A percentile compares a stretch with the other conserved stretches of the same genome.
Evolutionary conservation across 2,329 filamentous ascomycete genomes (phyloP).

Genomic region (Phialophora tarda): DNA sequence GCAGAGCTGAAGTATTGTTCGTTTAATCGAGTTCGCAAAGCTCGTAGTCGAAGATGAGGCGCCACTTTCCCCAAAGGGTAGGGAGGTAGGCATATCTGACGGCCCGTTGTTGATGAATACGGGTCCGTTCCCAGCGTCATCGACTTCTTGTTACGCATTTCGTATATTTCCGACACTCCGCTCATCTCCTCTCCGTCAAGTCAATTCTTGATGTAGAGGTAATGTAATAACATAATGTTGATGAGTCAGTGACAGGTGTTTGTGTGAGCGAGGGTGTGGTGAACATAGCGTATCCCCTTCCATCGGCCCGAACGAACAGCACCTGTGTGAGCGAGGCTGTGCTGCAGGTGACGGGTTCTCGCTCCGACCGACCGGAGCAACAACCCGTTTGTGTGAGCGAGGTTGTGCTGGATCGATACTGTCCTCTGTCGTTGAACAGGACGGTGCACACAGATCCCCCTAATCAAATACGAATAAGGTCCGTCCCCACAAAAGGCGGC

Average conservation of each 20-base stretch:
- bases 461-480: neutral
- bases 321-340: neutral
- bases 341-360: neutral
- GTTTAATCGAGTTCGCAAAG: neutral
- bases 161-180: neutral
- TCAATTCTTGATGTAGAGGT: neutral
- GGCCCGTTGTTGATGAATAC: neutral
- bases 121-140: neutral
- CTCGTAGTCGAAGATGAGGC: neutral
- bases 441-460: neutral
- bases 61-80: neutral
- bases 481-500: neutral
- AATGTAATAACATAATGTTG: neutral
- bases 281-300: neutral
- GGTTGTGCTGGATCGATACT: neutral
- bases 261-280: neutral
- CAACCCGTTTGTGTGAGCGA: neutral
- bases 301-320: neutral
- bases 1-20: neutral
- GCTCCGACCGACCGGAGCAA: neutral
- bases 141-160: neutral
- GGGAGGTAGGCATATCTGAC: neutral
- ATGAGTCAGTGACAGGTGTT: neutral
- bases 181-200: too few species aligned
- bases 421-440: neutral